Conservation (phyloP, 2,329 filamentous ascomycete genomes). For the Hypoxylon rubiginosum region DNA sequence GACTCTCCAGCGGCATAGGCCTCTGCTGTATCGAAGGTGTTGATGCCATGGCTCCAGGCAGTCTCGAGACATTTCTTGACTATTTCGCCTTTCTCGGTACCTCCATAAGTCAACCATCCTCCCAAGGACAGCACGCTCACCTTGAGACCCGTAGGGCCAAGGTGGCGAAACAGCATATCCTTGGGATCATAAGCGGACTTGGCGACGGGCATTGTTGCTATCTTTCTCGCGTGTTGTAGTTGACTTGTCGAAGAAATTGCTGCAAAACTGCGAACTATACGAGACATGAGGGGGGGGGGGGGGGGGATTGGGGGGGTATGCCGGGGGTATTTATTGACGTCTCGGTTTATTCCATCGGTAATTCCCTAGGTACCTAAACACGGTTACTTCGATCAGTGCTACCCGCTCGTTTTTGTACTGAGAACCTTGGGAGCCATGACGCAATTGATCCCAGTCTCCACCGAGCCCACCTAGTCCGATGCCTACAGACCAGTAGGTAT, state of each 20-base stretch:
- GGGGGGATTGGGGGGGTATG: not conserved
- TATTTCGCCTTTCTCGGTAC: conserved; percentile 54
- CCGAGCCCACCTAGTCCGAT: not conserved
- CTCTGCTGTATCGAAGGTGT: conserved; percentile 69
- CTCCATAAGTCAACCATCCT: conserved; percentile 51
- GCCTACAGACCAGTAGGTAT: not conserved
- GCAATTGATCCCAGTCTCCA: conserved; percentile 24
- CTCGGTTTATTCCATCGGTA: conserved; percentile 3
- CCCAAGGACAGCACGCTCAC: conserved; percentile 59
- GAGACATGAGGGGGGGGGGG: conserved; percentile 33
- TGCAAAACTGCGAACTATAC: conserved; percentile 17
- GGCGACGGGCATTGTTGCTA: conserved; percentile 45
- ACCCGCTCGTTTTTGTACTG: not conserved
- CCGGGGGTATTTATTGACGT: conserved; percentile 4
- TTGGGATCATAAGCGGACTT: conserved; percentile 47
- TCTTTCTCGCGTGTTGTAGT: conserved; percentile 26
- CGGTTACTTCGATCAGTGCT: not conserved
- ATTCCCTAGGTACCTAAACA: not conserved
- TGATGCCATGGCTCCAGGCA: conserved; percentile 66
- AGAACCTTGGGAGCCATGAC: conserved; percentile 24
- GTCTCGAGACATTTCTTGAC: conserved; percentile 61
- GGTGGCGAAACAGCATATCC: conserved; percentile 60
- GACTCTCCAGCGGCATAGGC: conserved; percentile 62
- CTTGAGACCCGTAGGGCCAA: conserved; percentile 59
- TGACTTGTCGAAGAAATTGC: conserved; percentile 22